These are phyloP conservation scores for Elasticomyces elasticus DNA, from an alignment of 495 filamentous ascomycete genomes.

Conservation along the genomic window DNA sequence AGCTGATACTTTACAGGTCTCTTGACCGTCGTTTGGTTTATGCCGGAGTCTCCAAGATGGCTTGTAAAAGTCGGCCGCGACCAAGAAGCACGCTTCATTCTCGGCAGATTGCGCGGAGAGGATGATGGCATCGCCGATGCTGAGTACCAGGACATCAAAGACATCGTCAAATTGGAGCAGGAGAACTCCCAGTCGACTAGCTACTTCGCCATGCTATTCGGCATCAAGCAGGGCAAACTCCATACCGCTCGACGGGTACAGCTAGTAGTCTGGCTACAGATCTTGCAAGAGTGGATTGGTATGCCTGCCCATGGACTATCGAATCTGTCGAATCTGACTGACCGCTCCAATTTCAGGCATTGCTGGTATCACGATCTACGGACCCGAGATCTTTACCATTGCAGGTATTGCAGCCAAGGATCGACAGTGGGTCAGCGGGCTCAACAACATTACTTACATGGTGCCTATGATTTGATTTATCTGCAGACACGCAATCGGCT, in stretches of 20 bases:
- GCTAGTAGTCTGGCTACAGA: conserved; percentile 61
- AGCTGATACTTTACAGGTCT: conserved; percentile 28
- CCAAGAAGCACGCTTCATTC: conserved; percentile 44
- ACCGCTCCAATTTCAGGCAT: too few relatives aligned
- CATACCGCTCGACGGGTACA: conserved; percentile 58
- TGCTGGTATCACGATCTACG: conserved; percentile 58
- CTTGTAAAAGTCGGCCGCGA: conserved; percentile 25
- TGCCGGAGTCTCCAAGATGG: conserved; percentile 20
- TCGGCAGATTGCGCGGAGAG: conserved; percentile 51
- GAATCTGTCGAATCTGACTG: conserved; percentile 67
- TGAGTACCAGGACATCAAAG: conserved; percentile 55
- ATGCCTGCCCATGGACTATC: conserved; percentile 24
- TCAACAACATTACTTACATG: conserved; percentile 61
- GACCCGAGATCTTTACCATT: conserved; percentile 50
- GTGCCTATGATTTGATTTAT: neutral
- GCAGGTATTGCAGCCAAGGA: conserved; percentile 52
- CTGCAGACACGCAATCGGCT: neutral
- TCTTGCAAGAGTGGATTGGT: conserved; percentile 55
- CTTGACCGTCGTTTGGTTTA: conserved; percentile 20
- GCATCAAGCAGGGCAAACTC: conserved; percentile 50
- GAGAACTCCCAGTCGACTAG: conserved; percentile 42
- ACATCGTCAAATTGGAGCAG: conserved; percentile 48
- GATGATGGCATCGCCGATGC: conserved; percentile 44
- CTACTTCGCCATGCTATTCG: conserved; percentile 56
- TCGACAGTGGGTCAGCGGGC: conserved; percentile 50